Evolutionary conservation across 306 rosid species (phyloP).

Genomic region (Fragaria vesca): DNA sequence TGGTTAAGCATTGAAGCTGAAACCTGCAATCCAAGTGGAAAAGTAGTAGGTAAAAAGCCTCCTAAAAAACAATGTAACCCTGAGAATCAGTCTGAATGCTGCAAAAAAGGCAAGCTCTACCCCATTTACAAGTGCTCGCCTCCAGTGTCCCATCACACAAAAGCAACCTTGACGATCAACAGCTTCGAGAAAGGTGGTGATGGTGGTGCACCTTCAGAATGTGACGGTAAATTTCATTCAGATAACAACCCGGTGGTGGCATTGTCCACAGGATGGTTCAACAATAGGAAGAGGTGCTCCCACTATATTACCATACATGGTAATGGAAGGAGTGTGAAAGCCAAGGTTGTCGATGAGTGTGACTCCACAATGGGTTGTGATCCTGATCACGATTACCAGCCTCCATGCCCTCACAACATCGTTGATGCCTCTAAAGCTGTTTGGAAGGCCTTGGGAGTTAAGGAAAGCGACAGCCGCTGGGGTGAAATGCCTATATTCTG

Average conservation of each 20-base stretch:
- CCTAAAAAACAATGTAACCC: conserved; percentile 33
- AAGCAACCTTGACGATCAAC: background rate
- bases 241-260: background rate
- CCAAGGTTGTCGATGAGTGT: background rate
- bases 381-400: conserved; percentile 10
- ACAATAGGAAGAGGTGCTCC: background rate
- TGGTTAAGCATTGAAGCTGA: conserved; percentile 18
- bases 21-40: conserved; percentile 18
- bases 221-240: background rate
- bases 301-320: background rate
- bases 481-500: background rate
- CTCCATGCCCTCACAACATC: conserved; percentile 37
- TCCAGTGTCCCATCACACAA: background rate
- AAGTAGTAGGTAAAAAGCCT: conserved; percentile 11
- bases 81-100: conserved; percentile 40
- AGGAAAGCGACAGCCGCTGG: conserved; percentile 1
- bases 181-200: background rate
- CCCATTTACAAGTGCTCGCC: conserved; percentile 43
- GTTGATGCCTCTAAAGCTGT: conserved; percentile 34
- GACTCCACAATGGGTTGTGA: background rate
- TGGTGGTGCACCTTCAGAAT: background rate
- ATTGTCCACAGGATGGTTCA: background rate
- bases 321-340: background rate
- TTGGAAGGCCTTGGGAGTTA: conserved; percentile 19
- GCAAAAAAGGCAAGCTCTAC: conserved; percentile 34